Percentiles rank a stretch among this genome's conserved stretches.
These are phyloP conservation scores for Rhamnella rubrinervis DNA, from an alignment of 331 rosid genomes.

Conservation along the genomic window DNA sequence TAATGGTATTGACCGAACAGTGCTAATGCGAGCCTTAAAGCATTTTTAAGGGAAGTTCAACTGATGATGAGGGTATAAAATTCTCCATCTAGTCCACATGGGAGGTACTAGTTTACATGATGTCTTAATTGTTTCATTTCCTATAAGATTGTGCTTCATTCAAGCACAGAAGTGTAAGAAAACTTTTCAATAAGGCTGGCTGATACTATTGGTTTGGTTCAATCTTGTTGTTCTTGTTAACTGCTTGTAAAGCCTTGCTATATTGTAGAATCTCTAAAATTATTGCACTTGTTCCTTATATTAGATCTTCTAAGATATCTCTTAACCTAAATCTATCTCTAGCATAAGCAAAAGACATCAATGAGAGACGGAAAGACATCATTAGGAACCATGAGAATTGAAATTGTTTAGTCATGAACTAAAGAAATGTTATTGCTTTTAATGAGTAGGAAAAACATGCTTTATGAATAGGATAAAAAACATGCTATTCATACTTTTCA, in stretches of 20 bases:
- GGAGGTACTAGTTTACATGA: neutral
- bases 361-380: too few relatives aligned
- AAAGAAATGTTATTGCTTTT: too few relatives aligned
- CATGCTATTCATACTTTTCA: too few relatives aligned
- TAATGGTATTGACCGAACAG: constrained; percentile 73
- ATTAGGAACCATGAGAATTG: too few relatives aligned
- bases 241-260: neutral
- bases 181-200: too few relatives aligned
- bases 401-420: too few relatives aligned
- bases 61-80: constrained; percentile 93
- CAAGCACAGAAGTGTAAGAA: neutral
- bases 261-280: neutral
- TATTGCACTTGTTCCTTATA: too few relatives aligned
- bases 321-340: too few relatives aligned
- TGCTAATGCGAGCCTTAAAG: constrained; percentile 77
- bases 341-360: too few relatives aligned
- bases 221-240: neutral
- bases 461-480: too few relatives aligned
- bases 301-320: too few relatives aligned
- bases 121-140: neutral
- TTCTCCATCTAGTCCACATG: constrained; percentile 51
- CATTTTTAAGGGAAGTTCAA: constrained; percentile 83
- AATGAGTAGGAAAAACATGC: too few relatives aligned
- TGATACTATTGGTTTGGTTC: neutral
- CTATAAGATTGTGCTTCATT: neutral